A percentile compares a stretch with the other conserved stretches of the same genome.
Conservation (phyloP, 805 yeast species). For the Pichia paraexigua region DNA sequence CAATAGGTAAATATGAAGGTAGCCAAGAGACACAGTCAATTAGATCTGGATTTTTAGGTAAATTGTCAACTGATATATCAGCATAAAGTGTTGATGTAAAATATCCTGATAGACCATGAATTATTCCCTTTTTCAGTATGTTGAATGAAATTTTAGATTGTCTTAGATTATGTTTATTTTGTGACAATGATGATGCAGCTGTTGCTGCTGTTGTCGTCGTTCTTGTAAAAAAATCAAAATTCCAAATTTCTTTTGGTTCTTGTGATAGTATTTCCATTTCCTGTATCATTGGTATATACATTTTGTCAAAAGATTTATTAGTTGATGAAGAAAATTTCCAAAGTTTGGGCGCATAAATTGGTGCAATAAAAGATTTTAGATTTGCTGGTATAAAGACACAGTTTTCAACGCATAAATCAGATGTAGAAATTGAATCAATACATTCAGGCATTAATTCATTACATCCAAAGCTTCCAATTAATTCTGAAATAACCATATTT, state of each 20-base stretch:
- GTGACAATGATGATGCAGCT: neutral
- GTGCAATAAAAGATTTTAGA: slow-evolving; percentile 55
- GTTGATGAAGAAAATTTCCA: slow-evolving; percentile 28
- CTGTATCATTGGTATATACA: slow-evolving; percentile 26
- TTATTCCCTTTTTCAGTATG: slow-evolving; percentile 40
- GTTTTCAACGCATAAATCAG: slow-evolving; percentile 26
- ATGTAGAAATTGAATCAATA: slow-evolving; percentile 35
- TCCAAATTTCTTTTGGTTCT: slow-evolving; percentile 49
- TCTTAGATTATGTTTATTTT: slow-evolving; percentile 19
- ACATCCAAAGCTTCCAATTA: slow-evolving; percentile 88
- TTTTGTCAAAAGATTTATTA: slow-evolving; percentile 15
- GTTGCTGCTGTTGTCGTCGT: too few species aligned
- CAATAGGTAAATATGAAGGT: slow-evolving; percentile 57
- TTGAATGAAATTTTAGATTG: slow-evolving; percentile 28
- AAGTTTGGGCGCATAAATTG: slow-evolving; percentile 53
- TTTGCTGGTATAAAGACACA: slow-evolving; percentile 58
- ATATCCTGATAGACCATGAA: slow-evolving; percentile 72
- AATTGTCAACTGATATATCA: slow-evolving; percentile 45
- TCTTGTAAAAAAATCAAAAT: neutral
- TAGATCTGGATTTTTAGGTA: slow-evolving; percentile 25
- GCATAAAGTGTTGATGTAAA: slow-evolving; percentile 66
- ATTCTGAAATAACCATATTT: slow-evolving; percentile 60
- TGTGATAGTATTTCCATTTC: slow-evolving; percentile 37
- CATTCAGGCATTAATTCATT: slow-evolving; percentile 89
- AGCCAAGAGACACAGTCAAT: slow-evolving; percentile 47